These are phyloP conservation scores for Puccinia horiana DNA, from an alignment of 1,284 basidiomycete species.

Conservation along the genomic window DNA sequence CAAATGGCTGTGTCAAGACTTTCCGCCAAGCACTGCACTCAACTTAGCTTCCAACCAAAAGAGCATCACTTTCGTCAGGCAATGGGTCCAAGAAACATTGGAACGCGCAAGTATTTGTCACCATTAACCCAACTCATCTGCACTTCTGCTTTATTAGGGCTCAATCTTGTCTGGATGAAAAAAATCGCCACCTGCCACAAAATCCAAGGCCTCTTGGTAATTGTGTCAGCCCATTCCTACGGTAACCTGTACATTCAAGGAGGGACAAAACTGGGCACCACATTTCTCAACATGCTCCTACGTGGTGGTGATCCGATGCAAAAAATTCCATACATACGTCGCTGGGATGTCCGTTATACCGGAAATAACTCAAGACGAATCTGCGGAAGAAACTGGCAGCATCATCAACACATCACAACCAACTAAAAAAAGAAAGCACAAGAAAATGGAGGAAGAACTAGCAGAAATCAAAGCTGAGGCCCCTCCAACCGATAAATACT, in stretches of 20 bases:
- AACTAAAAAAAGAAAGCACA: neutral
- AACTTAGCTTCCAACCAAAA: neutral
- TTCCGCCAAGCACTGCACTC: neutral
- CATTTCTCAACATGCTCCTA: neutral
- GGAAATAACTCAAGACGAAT: neutral
- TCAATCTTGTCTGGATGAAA: neutral
- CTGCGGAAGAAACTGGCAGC: neutral
- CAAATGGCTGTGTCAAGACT: neutral
- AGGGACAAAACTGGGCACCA: neutral
- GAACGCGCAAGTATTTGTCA: neutral
- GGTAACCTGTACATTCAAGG: neutral
- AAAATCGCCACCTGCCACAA: neutral
- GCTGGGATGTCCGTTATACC: neutral
- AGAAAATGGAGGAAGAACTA: neutral
- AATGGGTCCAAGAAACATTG: neutral
- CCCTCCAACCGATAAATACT: neutral
- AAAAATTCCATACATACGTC: constrained; percentile 16
- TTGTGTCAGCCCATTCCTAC: neutral
- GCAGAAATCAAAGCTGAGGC: neutral
- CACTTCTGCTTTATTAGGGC: no score
- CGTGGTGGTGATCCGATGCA: neutral
- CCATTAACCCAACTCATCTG: neutral
- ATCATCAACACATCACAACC: neutral
- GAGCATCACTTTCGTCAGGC: neutral
- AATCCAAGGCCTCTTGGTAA: neutral